Conservation (phyloP, 176 grass and related monocot genomes). For the Eragrostis nindensis region DNA sequence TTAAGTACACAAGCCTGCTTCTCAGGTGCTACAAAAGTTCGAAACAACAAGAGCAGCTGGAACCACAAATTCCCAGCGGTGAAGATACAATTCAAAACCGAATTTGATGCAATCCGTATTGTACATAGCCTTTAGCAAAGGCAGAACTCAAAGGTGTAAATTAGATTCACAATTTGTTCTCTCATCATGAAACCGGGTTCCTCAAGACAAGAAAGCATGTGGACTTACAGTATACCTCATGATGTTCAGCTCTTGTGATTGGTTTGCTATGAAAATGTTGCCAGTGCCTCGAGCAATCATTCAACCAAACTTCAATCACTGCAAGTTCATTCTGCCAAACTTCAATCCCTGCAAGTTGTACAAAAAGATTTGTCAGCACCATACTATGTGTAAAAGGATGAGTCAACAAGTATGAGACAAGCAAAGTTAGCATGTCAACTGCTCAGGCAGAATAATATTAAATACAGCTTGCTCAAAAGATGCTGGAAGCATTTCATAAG, state of each 20-base stretch:
- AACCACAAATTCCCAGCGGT: neutral
- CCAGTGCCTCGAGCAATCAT: conserved; percentile 15
- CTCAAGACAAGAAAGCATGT: neutral
- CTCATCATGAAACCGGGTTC: neutral
- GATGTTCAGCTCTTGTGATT: conserved; percentile 4
- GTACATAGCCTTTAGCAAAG: conserved; percentile 14
- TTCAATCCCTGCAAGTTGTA: conserved; percentile 52
- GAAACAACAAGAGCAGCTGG: neutral
- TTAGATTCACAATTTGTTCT: neutral
- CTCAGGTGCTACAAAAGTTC: neutral
- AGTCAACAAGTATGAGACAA: too few species aligned
- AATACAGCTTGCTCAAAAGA: neutral
- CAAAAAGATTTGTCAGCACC: conserved; percentile 24
- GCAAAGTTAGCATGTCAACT: neutral
- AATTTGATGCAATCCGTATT: neutral
- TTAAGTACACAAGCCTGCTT: neutral
- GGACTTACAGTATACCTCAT: conserved; percentile 23
- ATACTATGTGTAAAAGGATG: neutral
- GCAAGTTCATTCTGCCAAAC: neutral
- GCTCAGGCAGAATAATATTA: neutral
- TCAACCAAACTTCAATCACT: conserved; percentile 43
- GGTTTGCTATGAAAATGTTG: neutral
- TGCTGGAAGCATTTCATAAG: neutral
- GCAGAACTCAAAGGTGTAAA: neutral
- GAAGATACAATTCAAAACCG: conserved; percentile 25